A percentile compares a stretch with the other conserved stretches of the same genome.
phyloP scores from a whole-genome alignment of 257 asterid species.

The Capsicum chinense region DNA sequence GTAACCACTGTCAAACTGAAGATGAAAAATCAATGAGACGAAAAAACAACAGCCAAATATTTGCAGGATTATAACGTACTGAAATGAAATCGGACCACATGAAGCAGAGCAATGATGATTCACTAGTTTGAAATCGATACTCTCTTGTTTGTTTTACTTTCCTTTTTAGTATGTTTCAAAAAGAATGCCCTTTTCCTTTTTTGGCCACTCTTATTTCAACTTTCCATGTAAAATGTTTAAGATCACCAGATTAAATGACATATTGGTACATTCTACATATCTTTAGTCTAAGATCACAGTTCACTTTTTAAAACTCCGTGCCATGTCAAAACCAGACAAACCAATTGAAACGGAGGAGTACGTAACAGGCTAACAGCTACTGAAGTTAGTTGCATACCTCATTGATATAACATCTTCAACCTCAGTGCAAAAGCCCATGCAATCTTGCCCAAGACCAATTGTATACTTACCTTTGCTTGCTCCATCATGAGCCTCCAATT shows the following conservation, averaged over 20 bases:
- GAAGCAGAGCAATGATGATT: not conserved
- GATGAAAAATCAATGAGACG: conserved; percentile 32
- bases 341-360: too few relatives aligned
- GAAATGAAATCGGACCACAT: not conserved
- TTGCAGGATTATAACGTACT: not conserved
- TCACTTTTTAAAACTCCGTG: too few relatives aligned
- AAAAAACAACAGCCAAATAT: not conserved
- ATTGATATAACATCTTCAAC: conserved; percentile 99
- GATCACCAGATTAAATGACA: too few relatives aligned
- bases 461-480: conserved; percentile 99
- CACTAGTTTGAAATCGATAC: not conserved
- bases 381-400: conserved; percentile 57
- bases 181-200: too few relatives aligned
- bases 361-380: too few relatives aligned
- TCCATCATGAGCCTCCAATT: conserved; percentile 95
- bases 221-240: too few relatives aligned
- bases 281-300: too few relatives aligned
- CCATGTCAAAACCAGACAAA: too few relatives aligned
- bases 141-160: too few relatives aligned
- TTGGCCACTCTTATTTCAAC: too few relatives aligned
- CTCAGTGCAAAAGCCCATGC: conserved; percentile 96
- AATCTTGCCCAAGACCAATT: conserved; percentile 99
- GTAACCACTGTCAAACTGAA: conserved; percentile 93
- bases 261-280: too few relatives aligned
- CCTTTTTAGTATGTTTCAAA: too few relatives aligned